Conservation (phyloP, 192 early-diverging fungal species). For the Linderina pennispora region DNA sequence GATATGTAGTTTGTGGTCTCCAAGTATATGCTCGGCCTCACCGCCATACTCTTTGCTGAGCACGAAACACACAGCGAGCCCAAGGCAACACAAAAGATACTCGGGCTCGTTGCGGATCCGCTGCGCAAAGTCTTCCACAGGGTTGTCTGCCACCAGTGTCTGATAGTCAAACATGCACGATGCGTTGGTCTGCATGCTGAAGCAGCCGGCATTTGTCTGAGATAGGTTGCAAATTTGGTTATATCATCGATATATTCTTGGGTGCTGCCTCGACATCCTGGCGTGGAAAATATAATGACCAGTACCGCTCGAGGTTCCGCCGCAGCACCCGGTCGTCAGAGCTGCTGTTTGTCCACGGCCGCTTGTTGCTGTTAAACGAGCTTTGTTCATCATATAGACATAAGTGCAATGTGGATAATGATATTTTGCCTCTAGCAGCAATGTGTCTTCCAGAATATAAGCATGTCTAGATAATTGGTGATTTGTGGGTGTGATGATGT, state of each 20-base stretch:
- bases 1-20: slow-evolving; percentile 39
- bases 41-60: slow-evolving; percentile 39
- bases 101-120: slow-evolving; percentile 33
- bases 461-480: too few relatives aligned
- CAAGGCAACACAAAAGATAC: slow-evolving; percentile 28
- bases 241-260: slow-evolving; percentile 20
- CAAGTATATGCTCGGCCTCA: slow-evolving; percentile 30
- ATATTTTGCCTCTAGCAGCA: too few relatives aligned
- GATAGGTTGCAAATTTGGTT: slow-evolving; percentile 20
- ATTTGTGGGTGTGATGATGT: too few relatives aligned
- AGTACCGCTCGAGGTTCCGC: too few relatives aligned
- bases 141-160: slow-evolving; percentile 11
- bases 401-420: too few relatives aligned
- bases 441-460: too few relatives aligned
- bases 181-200: slow-evolving; percentile 33
- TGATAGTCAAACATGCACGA: slow-evolving; percentile 37
- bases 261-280: slow-evolving; percentile 10
- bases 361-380: too few relatives aligned
- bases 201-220: slow-evolving; percentile 27
- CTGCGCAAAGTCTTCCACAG: slow-evolving; percentile 25
- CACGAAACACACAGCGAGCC: slow-evolving; percentile 37
- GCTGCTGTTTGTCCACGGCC: too few relatives aligned
- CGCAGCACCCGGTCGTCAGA: too few relatives aligned
- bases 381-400: too few relatives aligned
- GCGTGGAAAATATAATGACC: slow-evolving; percentile 42